phyloP scores from a whole-genome alignment of 192 early-diverging fungal species.

The Coemansia sp. region DNA sequence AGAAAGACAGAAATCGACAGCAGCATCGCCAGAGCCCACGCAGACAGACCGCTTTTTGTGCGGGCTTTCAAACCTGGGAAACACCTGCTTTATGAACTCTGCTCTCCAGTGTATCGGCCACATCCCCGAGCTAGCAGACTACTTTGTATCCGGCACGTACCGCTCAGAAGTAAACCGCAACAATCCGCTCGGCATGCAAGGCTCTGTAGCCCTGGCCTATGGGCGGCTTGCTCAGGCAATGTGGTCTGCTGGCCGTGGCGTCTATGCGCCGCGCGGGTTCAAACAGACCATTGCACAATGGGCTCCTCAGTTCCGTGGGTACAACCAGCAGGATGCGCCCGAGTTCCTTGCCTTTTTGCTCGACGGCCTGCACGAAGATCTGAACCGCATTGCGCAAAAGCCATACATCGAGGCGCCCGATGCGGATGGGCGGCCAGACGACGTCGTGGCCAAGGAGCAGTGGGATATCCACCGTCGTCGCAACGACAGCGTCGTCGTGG shows the following conservation, averaged over 20 bases:
- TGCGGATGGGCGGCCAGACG: slow-evolving; percentile 64
- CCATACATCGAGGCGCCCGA: slow-evolving; percentile 83
- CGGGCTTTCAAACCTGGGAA: slow-evolving; percentile 83
- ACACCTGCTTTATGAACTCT: slow-evolving; percentile 93
- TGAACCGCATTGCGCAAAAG: slow-evolving; percentile 79
- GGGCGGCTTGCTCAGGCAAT: slow-evolving; percentile 65
- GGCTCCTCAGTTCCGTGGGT: slow-evolving; percentile 63
- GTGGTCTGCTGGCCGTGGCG: slow-evolving; percentile 59
- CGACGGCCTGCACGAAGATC: slow-evolving; percentile 86
- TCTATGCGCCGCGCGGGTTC: slow-evolving; percentile 75
- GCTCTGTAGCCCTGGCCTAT: slow-evolving; percentile 69
- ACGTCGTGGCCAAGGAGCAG: slow-evolving; percentile 66
- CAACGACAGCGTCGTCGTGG: slow-evolving; percentile 81
- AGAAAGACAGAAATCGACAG: not conserved
- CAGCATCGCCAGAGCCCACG: not conserved
- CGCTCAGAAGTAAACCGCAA: slow-evolving; percentile 66
- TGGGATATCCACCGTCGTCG: slow-evolving; percentile 78
- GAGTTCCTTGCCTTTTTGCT: slow-evolving; percentile 80
- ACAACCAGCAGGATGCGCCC: slow-evolving; percentile 84
- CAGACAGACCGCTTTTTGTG: slow-evolving; percentile 51
- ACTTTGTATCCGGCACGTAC: slow-evolving; percentile 63
- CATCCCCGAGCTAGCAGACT: slow-evolving; percentile 65
- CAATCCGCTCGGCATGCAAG: slow-evolving; percentile 76
- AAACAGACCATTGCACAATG: slow-evolving; percentile 64
- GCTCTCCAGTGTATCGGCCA: slow-evolving; percentile 88